Base-by-base conservation (phyloP, 441 rosid species). In the Populus hybrid region DNA sequence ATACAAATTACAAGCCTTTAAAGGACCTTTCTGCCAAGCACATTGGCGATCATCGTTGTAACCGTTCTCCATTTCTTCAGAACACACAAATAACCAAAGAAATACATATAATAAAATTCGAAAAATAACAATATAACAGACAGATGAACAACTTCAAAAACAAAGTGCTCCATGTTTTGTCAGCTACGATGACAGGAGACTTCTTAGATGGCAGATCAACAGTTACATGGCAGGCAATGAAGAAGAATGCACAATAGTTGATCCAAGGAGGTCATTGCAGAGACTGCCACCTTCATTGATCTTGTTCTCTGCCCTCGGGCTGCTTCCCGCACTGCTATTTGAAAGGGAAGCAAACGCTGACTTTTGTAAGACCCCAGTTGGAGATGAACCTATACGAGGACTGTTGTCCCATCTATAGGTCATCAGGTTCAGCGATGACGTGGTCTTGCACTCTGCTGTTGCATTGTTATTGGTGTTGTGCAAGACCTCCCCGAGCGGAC, bases 401-500 rank as follows among this genome's bases (percentile, higher is more conserved):
- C 92, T 93, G 67, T 68, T 79, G 31, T 83, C 89, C 88, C 88
- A 86, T 69, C 86, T 86, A 68, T 89, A 84, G 45, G 79, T 71
- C 87, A 81, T 64, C 3, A 87, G 85, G 59, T 83, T 84, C 36
- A 85, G 83, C 0, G 84, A 77, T 1, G 90, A 85, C 3, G 87
- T 63, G 69, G 79, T 79, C 77, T 81, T 79, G 67, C 83, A 38
- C 40, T 77, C 84, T 14, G 74, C 71, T 26, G 71, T 10, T 26
- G 73, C 12, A 38, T 66, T 79, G 78, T 73, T 72, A 35, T 67
- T 86, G 35, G 80, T 82, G 56, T 77, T 87, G 76, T 90, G 86
- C 77, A 94, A 75, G 59, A 86, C 97, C 85, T 94, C 98, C 1
- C 94, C 97, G 42, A 94, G 83, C 2, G 97, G 97, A 66, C 98